Base-by-base conservation (phyloP, 78 protist genomes). In the Acrasis kona region DNA sequence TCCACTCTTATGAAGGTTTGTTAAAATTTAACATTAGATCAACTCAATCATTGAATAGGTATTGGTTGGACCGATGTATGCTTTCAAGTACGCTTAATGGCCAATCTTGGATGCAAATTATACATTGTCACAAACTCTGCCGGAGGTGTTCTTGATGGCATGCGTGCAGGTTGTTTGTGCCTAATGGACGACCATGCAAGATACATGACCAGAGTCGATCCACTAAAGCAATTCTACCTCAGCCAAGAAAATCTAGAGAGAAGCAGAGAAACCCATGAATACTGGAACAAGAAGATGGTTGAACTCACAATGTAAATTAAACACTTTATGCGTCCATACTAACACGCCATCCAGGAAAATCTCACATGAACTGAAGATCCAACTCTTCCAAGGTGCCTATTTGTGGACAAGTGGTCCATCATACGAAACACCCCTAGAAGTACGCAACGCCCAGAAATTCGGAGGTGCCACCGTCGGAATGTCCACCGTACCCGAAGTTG, bases 401-500 rank as follows among this genome's bases (percentile, higher is more conserved):
- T 34, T 34, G 27, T 34, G 58, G 73, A 9, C 77, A 2, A 28
- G 41, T 2, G 86, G 86, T 29, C 86, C 86, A 12, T 64, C 83
- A 36, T 82, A 34, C 38, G 86, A 82, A 72, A 79, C 86, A 6
- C 64, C 3, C 5, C 28, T 30, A 31, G 86, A 82, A 74, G 86
- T 74, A 12, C 32, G 35, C 3, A 4, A 64, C 29, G 42, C 35
- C 31, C n/a, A 58, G 1, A 1, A 3, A 34, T 34, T 32, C 28
- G 85, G 78, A 2, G 86, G 77, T 6, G 10, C 73, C 35, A 30
- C 68, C 29, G 72, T 79, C 65, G 86, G 86, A 3, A 82, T 82
- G 86, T 66, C 78, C 6, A 82, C 86, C 39, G 35, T 82, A 31
- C 84, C 83, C 28, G 86, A 82, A 28, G 39, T 72, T 28, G 29